phyloP scores from a whole-genome alignment of 352 stramenopile genomes.

The Phytophthora sojae region DNA sequence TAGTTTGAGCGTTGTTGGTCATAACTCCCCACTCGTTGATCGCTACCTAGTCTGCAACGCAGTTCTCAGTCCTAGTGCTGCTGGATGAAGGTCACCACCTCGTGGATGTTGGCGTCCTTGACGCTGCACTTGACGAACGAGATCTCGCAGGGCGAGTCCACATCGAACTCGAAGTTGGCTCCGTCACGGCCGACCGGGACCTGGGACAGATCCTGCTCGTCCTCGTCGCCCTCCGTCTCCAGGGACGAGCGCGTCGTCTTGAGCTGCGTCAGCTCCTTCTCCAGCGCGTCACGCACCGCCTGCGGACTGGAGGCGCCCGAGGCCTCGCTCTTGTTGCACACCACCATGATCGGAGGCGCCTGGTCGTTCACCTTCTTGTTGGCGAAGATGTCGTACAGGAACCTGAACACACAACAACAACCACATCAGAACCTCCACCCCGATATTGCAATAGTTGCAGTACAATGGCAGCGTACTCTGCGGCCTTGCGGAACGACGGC shows the following conservation, averaged over 20 bases:
- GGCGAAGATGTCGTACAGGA: conserved; percentile 89
- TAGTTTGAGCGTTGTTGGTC: conserved; percentile 4
- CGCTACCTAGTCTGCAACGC: conserved; percentile 3
- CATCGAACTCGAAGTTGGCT: conserved; percentile 76
- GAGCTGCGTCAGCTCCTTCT: conserved; percentile 87
- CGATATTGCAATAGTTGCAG: neutral
- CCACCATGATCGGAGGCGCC: conserved; percentile 72
- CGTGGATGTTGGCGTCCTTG: conserved; percentile 67
- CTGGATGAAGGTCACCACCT: conserved; percentile 77
- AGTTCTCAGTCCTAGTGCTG: conserved; percentile 52
- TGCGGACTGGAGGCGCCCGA: conserved; percentile 51
- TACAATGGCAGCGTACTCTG: conserved; percentile 49
- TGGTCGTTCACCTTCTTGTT: conserved; percentile 87
- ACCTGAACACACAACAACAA: conserved; percentile 38
- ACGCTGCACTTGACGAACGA: conserved; percentile 77
- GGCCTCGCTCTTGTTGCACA: conserved; percentile 87
- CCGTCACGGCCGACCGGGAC: conserved; percentile 84
- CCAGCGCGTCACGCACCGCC: conserved; percentile 63
- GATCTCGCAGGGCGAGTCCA: conserved; percentile 84
- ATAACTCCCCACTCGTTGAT: neutral
- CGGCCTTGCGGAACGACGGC: conserved; percentile 76
- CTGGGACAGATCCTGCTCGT: conserved; percentile 72
- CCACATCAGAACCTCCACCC: neutral
- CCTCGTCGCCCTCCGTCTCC: conserved; percentile 80
- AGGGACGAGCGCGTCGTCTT: conserved; percentile 89